phyloP scores from a whole-genome alignment of 2,329 filamentous ascomycete genomes.

The Scopulariopsis brevicaulis region DNA sequence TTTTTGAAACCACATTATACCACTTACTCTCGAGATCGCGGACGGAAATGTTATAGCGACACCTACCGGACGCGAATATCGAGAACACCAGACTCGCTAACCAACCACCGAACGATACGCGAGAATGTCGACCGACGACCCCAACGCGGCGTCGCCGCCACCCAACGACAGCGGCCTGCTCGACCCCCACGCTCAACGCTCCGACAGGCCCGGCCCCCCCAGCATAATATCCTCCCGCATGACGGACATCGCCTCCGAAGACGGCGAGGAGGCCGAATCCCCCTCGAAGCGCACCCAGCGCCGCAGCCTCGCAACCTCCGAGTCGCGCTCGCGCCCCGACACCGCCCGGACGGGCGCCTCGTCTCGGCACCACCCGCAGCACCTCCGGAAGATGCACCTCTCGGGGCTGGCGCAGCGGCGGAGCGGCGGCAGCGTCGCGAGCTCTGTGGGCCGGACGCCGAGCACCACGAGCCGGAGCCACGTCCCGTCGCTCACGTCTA shows the following conservation, averaged over 20 bases:
- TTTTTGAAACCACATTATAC: slow-evolving; percentile 3
- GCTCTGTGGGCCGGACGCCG: neutral
- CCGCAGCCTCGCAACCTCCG: slow-evolving; percentile 26
- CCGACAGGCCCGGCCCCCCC: slow-evolving; percentile 29
- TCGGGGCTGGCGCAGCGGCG: slow-evolving; percentile 29
- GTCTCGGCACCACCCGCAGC: slow-evolving; percentile 35
- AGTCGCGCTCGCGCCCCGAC: slow-evolving; percentile 35
- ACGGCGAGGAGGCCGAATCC: slow-evolving; percentile 32
- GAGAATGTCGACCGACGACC: neutral
- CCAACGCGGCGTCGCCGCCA: neutral
- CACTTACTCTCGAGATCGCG: neutral
- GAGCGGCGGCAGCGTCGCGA: slow-evolving; percentile 16
- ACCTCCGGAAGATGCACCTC: slow-evolving; percentile 39
- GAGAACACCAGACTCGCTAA: neutral
- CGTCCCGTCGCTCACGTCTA: slow-evolving; percentile 77
- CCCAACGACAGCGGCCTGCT: neutral
- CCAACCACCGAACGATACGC: neutral
- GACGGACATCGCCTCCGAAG: slow-evolving; percentile 51
- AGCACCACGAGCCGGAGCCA: slow-evolving; percentile 73
- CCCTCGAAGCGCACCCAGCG: slow-evolving; percentile 19
- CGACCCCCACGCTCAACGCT: neutral
- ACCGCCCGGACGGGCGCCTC: slow-evolving; percentile 39
- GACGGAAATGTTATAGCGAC: neutral
- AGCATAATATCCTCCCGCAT: slow-evolving; percentile 64
- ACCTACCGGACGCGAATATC: neutral